Percentiles rank a stretch among this genome's conserved stretches.
These are phyloP conservation scores for Mortierella hygrophila DNA, from an alignment of 192 early-diverging fungal species.

Conservation along the genomic window DNA sequence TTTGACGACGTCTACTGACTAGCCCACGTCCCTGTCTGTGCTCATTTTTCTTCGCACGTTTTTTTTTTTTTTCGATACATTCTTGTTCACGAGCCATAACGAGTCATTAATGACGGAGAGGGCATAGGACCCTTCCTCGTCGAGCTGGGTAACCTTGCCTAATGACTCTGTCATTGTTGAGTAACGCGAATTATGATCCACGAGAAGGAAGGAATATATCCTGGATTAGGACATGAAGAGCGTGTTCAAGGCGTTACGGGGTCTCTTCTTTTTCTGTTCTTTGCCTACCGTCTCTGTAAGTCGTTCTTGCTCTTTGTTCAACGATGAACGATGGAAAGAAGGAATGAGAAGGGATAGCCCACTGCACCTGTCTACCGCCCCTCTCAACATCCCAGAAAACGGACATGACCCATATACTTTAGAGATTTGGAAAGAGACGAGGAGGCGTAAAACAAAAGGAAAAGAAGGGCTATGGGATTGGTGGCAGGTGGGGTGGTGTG, in stretches of 20 bases:
- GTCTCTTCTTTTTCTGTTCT: not conserved
- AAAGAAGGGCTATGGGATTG: not conserved
- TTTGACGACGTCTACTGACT: not conserved
- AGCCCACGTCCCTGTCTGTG: not conserved
- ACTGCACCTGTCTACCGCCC: not conserved
- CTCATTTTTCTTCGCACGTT: slow-evolving; percentile 3
- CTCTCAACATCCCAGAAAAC: not conserved
- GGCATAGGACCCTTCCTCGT: not conserved
- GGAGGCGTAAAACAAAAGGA: not conserved
- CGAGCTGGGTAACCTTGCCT: not conserved
- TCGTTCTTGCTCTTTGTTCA: not conserved
- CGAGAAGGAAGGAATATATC: too few species aligned
- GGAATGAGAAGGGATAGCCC: not conserved
- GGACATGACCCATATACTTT: not conserved
- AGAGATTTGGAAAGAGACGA: not conserved
- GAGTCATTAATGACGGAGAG: not conserved
- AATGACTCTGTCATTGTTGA: not conserved
- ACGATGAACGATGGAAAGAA: not conserved
- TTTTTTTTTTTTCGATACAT: not conserved
- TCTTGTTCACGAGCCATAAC: not conserved
- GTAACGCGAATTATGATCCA: too few species aligned
- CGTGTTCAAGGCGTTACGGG: not conserved
- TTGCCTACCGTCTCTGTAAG: not conserved
- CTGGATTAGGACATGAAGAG: not conserved
- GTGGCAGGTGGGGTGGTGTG: not conserved